Conservation (phyloP, 345 rosid genomes). For the Pelargonium nanum region DNA sequence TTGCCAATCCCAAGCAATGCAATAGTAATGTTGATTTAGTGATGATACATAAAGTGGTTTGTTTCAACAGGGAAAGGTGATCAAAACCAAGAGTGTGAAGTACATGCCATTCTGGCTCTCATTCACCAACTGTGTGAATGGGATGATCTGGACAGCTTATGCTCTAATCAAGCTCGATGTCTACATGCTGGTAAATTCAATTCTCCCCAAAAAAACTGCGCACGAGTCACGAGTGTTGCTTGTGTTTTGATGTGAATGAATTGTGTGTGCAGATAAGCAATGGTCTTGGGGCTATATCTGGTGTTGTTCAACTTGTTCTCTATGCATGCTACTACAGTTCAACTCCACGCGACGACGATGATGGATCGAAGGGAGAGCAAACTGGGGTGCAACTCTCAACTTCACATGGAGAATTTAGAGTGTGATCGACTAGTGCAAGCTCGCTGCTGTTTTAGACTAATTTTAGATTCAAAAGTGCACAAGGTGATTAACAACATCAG, state of each 20-base stretch:
- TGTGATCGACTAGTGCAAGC: too few relatives aligned
- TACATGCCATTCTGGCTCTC: slow-evolving; percentile 40
- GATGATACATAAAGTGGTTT: background rate
- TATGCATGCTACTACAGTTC: slow-evolving; percentile 27
- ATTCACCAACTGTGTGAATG: slow-evolving; percentile 26
- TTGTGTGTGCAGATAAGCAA: slow-evolving; percentile 44
- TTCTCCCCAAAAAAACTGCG: too few relatives aligned
- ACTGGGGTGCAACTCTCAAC: too few relatives aligned
- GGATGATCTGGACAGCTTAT: slow-evolving; percentile 26
- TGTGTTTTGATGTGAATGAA: background rate
- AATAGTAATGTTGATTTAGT: background rate
- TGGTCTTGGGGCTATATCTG: slow-evolving; percentile 36
- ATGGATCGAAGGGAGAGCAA: too few relatives aligned
- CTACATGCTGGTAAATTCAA: slow-evolving; percentile 24
- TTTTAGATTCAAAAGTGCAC: too few relatives aligned
- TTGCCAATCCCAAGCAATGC: too few relatives aligned
- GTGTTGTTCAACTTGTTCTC: slow-evolving; percentile 25
- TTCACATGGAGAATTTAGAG: too few relatives aligned
- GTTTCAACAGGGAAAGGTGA: slow-evolving; percentile 26
- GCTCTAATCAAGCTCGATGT: slow-evolving; percentile 30
- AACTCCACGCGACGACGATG: slow-evolving; percentile 17
- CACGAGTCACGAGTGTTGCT: too few relatives aligned
- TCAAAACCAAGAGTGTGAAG: slow-evolving; percentile 39
- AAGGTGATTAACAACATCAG: too few relatives aligned
- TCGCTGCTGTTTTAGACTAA: too few relatives aligned